phyloP scores from a whole-genome alignment of 2,329 filamentous ascomycete genomes.

The Aspergillus sergii region DNA sequence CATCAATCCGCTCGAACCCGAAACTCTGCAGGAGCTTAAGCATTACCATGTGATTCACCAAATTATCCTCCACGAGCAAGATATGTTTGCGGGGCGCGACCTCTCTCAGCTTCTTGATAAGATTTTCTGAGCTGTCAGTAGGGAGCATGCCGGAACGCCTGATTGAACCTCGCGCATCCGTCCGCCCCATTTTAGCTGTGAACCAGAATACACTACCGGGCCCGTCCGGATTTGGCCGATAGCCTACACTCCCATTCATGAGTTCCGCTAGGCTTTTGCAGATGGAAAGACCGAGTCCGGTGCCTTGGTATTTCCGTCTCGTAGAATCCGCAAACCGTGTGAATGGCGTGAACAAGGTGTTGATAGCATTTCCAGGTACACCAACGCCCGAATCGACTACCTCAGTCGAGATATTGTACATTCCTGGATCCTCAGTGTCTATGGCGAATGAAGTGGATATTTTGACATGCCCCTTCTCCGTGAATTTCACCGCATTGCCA shows the following conservation, averaged over 20 bases:
- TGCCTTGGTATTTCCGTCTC: slow-evolving; percentile 59
- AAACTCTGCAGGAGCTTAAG: slow-evolving; percentile 41
- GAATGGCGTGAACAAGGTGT: slow-evolving; percentile 59
- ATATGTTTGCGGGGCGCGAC: slow-evolving; percentile 46
- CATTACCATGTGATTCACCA: slow-evolving; percentile 47
- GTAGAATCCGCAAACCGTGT: slow-evolving; percentile 58
- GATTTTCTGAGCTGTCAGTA: slow-evolving; percentile 14
- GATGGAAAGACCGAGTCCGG: slow-evolving; percentile 60
- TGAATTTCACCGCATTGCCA: slow-evolving; percentile 65
- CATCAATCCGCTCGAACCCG: slow-evolving; percentile 46
- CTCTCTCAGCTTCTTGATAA: slow-evolving; percentile 34
- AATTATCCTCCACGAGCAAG: slow-evolving; percentile 47
- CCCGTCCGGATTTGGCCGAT: slow-evolving; percentile 46
- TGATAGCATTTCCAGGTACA: slow-evolving; percentile 48
- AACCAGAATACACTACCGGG: slow-evolving; percentile 59
- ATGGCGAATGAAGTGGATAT: slow-evolving; percentile 46
- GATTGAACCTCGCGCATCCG: slow-evolving; percentile 33
- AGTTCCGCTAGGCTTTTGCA: slow-evolving; percentile 59
- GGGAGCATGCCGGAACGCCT: slow-evolving; percentile 27
- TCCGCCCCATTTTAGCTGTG: slow-evolving; percentile 46
- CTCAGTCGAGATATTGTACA: slow-evolving; percentile 54
- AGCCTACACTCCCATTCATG: slow-evolving; percentile 59
- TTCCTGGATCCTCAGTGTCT: slow-evolving; percentile 43
- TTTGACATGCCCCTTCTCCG: slow-evolving; percentile 56
- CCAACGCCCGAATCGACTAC: slow-evolving; percentile 60